Base-by-base conservation (phyloP, 2,329 filamentous ascomycete genomes). In the Aspergillus pseudoviridinutans region DNA sequence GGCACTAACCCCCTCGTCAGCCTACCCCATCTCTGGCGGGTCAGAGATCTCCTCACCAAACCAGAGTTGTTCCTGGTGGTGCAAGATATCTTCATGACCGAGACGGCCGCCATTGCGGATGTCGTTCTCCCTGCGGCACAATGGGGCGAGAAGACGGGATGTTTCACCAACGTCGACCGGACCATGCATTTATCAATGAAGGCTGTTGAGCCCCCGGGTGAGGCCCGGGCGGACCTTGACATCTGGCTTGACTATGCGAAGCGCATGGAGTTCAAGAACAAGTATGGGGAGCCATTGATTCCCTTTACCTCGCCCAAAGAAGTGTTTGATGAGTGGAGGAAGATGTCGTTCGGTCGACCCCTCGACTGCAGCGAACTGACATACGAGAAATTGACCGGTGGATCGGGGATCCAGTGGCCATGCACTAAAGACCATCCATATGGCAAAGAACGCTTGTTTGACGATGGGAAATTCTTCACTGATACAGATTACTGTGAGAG, bases 1-100 rank as follows among this genome's bases (percentile, higher is more conserved):
- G 71, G 73, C 7, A 76, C 74, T 6, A 76, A 76, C 49, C 74
- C 74, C 3, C 66, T 76, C 2, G 74, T 76, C 52, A 73, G 71
- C 58, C 60, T 76, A 46, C 73, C 73, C 1, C 66, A 75, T 63
- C 61, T 75, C 12, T 62, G 63, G 9, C 64, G 62, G 5, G 64
- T 68, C 3, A 57, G 74, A 9, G 58, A 66, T 1, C 56, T 73
- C 4, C 61, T 75, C 14, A 74, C 72, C 1, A 65, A 68, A 35
- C 67, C 68, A 3, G 63, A 67, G 1, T 58, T 75, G 8, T 74
- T 76, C 49, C 60, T 74, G 1, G 67, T 76, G 4, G 64, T 58
- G 38, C 72, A 76, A 59, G 73, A 75, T 58, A 73, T 75, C 32
- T 75, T 71, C 61, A 59, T 70, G 46, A 76, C 69, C 3, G 74